Percentiles rank a stretch among this genome's conserved stretches.
Conservation (phyloP, 257 asterid genomes). For the Vinca minor region DNA sequence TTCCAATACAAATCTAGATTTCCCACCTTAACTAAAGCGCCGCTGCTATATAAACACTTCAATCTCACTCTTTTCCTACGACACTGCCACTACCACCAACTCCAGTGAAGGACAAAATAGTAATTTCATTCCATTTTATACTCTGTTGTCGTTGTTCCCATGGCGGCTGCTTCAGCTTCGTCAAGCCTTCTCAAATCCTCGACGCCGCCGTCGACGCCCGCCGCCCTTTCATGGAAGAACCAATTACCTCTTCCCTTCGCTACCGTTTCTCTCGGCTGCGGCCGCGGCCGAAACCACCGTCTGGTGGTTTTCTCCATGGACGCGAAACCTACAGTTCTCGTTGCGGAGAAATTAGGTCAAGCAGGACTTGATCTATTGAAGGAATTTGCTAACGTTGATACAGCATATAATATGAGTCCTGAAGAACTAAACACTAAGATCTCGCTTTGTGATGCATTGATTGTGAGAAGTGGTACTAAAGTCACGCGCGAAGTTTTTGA, state of each 20-base stretch:
- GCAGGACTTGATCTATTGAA: conserved; percentile 67
- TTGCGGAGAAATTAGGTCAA: conserved; percentile 83
- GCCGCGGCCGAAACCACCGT: conserved; percentile 26
- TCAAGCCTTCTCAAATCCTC: conserved; percentile 30
- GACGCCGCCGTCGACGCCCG: no score
- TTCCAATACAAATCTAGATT: background rate
- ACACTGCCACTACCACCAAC: conserved; percentile 8
- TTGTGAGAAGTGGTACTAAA: conserved; percentile 86
- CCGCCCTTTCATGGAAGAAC: conserved; percentile 34
- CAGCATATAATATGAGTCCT: conserved; percentile 68
- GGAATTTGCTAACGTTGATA: conserved; percentile 74
- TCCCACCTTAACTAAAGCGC: background rate
- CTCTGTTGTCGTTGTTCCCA: conserved; percentile 5
- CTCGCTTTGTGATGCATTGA: conserved; percentile 77
- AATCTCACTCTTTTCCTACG: background rate
- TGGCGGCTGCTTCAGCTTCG: conserved; percentile 54
- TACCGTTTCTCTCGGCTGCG: conserved; percentile 26
- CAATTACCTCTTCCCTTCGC: conserved; percentile 33
- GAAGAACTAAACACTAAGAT: conserved; percentile 90
- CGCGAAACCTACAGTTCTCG: conserved; percentile 80
- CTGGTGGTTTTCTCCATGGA: conserved; percentile 64
- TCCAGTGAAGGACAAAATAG: background rate
- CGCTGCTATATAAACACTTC: background rate
- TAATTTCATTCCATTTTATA: background rate
- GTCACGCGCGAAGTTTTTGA: conserved; percentile 84